These are phyloP conservation scores for Penicillium pulvis DNA, from an alignment of 495 filamentous ascomycete genomes.

Conservation along the genomic window DNA sequence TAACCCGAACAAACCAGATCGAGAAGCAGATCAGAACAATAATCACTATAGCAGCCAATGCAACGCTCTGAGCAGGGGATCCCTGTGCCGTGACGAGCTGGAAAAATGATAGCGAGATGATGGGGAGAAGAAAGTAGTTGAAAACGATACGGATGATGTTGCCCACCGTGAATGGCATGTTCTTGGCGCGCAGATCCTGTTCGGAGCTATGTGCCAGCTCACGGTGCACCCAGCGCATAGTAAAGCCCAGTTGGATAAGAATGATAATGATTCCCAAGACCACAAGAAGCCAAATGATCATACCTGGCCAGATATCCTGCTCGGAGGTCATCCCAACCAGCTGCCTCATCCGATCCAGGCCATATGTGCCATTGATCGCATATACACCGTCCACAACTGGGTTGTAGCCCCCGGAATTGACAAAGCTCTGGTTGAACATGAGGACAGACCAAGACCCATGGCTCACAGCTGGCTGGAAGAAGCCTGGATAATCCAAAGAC, in stretches of 20 bases:
- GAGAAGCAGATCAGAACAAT: conserved; percentile 69
- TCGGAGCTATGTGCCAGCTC: conserved; percentile 69
- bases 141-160: conserved; percentile 86
- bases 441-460: conserved; percentile 83
- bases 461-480: conserved; percentile 87
- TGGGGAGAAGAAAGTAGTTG: conserved; percentile 87
- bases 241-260: conserved; percentile 77
- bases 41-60: conserved; percentile 71
- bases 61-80: conserved; percentile 70
- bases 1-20: conserved; percentile 76
- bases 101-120: conserved; percentile 84
- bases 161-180: conserved; percentile 88
- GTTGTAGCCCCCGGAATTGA: conserved; percentile 62
- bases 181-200: conserved; percentile 86
- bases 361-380: conserved; percentile 66
- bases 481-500: conserved; percentile 88
- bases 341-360: conserved; percentile 76
- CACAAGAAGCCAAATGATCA: conserved; percentile 81
- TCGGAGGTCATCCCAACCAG: conserved; percentile 76
- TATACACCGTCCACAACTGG: conserved; percentile 86
- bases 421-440: conserved; percentile 92
- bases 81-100: conserved; percentile 76
- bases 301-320: conserved; percentile 89
- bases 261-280: conserved; percentile 69
- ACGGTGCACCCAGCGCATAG: conserved; percentile 71